Evolutionary conservation across 148 eudicot species (phyloP).

Genomic region (Amaranthus hypochondriacus): DNA sequence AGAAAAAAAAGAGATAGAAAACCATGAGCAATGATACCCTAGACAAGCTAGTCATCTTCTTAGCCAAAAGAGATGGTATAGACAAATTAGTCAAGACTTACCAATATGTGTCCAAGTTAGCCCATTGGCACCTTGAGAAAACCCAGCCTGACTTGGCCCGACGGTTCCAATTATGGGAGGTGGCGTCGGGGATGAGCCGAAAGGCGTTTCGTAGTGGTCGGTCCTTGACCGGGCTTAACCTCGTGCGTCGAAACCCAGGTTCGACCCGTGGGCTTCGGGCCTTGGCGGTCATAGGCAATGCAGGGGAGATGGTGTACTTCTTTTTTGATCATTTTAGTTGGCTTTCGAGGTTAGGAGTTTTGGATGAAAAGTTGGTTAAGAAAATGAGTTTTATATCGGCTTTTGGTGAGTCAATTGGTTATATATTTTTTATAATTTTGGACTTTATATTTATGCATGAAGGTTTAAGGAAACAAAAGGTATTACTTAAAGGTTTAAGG

Average conservation of each 20-base stretch:
- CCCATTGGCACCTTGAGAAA: conserved; percentile 56
- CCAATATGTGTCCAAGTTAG: conserved; percentile 86
- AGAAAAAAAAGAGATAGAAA: background rate
- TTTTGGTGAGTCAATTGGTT: conserved; percentile 87
- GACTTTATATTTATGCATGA: conserved; percentile 61
- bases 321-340: conserved; percentile 92
- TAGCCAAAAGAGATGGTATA: conserved; percentile 93
- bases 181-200: conserved; percentile 84
- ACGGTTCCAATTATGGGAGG: conserved; percentile 77
- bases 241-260: conserved; percentile 63
- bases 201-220: conserved; percentile 86
- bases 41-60: conserved; percentile 85
- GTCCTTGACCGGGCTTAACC: conserved; percentile 74
- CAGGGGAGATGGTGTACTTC: conserved; percentile 98
- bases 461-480: conserved; percentile 48
- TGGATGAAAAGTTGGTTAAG: conserved; percentile 61
- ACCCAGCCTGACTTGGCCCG: conserved; percentile 49
- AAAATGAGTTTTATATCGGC: conserved; percentile 89
- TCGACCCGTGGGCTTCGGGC: conserved; percentile 39
- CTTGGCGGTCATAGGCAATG: conserved; percentile 65
- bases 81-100: conserved; percentile 97
- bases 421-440: conserved; percentile 62
- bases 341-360: conserved; percentile 71
- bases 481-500: conserved; percentile 18
- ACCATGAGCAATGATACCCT: conserved; percentile 70